phyloP scores from a whole-genome alignment of 352 stramenopile species.

The Blastocystis sp. region DNA sequence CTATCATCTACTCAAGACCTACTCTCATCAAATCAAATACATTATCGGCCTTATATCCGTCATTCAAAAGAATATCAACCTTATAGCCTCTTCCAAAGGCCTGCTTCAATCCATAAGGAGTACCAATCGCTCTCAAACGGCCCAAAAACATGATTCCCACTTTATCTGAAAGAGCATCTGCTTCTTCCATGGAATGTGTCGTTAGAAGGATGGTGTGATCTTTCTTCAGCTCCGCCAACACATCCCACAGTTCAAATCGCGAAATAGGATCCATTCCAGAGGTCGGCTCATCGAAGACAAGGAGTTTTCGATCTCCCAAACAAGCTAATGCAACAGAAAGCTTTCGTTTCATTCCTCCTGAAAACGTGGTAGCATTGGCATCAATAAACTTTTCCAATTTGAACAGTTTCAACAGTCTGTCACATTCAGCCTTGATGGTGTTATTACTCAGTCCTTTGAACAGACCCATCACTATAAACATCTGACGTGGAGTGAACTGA shows the following conservation, averaged over 20 bases:
- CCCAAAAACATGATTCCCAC: constrained; percentile 62
- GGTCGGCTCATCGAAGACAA: constrained; percentile 63
- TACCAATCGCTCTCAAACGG: constrained; percentile 36
- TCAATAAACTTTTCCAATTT: constrained; percentile 41
- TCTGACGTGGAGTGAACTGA: constrained; percentile 51
- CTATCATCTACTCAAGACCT: not conserved
- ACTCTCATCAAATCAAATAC: constrained; percentile 34
- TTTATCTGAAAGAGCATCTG: constrained; percentile 51
- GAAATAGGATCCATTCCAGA: constrained; percentile 63
- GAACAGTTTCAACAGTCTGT: constrained; percentile 18
- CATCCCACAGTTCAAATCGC: constrained; percentile 57
- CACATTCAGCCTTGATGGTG: not conserved
- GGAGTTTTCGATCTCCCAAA: constrained; percentile 2
- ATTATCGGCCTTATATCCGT: constrained; percentile 1
- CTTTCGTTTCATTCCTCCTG: constrained; percentile 63
- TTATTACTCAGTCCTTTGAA: constrained; percentile 26
- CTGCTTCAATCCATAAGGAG: constrained; percentile 41
- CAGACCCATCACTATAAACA: constrained; percentile 37
- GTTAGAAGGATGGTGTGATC: constrained; percentile 60
- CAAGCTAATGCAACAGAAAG: constrained; percentile 53
- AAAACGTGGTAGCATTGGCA: constrained; percentile 27
- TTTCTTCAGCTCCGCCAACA: constrained; percentile 52
- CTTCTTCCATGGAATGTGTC: constrained; percentile 62
- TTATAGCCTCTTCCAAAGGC: constrained; percentile 44
- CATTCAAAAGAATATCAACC: constrained; percentile 23